These are phyloP conservation scores for Lepiota venenata DNA, from an alignment of 768 basidiomycete species.

Conservation along the genomic window DNA sequence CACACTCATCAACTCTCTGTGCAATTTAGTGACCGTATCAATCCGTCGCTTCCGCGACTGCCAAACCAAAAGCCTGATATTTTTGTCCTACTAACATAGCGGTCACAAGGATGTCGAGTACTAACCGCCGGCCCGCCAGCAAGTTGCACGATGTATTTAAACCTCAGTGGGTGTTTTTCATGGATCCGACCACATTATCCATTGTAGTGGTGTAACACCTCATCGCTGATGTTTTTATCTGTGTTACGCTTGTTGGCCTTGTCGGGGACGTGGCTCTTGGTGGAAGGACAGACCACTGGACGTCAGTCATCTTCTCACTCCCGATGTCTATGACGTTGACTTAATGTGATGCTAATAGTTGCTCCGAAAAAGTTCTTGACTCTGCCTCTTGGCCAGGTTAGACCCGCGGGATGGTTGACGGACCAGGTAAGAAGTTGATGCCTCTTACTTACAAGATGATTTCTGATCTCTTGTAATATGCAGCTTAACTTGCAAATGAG, in stretches of 20 bases:
- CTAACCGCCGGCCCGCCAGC: neutral
- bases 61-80: neutral
- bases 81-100: neutral
- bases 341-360: conserved; percentile 22
- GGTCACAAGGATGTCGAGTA: neutral
- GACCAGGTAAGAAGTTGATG: conserved; percentile 29
- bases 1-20: neutral
- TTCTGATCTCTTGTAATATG: neutral
- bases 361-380: conserved; percentile 39
- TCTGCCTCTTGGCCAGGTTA: conserved; percentile 35
- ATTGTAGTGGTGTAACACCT: neutral
- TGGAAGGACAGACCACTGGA: conserved; percentile 17
- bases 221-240: neutral
- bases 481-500: conserved; percentile 41
- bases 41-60: neutral
- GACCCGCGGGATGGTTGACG: conserved; percentile 39
- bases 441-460: neutral
- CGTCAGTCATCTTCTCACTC: conserved; percentile 18
- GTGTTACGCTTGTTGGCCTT: conserved; percentile 1
- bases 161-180: neutral
- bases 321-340: neutral
- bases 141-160: neutral
- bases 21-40: neutral
- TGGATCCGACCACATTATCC: neutral
- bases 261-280: conserved; percentile 2